These are phyloP conservation scores for Micractinium conductrix DNA, from an alignment of 139 green algal species.

Conservation along the genomic window DNA sequence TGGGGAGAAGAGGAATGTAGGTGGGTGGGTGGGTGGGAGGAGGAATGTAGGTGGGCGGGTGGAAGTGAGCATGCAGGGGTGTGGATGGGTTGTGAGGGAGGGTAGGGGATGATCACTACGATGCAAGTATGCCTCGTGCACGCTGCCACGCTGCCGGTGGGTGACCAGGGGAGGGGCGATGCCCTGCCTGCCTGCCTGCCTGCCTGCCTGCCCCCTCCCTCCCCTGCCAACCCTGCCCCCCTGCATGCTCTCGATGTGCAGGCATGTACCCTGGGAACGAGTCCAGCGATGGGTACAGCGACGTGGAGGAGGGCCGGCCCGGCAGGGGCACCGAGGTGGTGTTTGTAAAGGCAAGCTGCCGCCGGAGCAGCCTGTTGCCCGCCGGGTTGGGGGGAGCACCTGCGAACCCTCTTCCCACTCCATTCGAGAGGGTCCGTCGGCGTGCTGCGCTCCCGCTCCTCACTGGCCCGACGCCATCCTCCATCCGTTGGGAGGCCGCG, in stretches of 20 bases:
- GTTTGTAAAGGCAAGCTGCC: conserved; percentile 69
- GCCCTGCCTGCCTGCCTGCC: too few species aligned
- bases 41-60: background rate
- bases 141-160: background rate
- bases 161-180: background rate
- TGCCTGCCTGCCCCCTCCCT: background rate
- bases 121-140: background rate
- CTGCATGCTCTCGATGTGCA: background rate
- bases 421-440: background rate
- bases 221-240: background rate
- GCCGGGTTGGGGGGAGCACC: background rate
- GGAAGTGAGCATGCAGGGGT: too few species aligned
- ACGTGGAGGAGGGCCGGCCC: conserved; percentile 54
- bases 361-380: background rate
- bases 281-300: conserved; percentile 53
- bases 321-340: conserved; percentile 62
- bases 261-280: background rate
- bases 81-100: background rate
- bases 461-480: background rate
- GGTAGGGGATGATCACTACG: background rate
- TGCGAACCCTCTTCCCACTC: too few species aligned
- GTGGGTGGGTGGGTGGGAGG: background rate
- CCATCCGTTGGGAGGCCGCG: background rate
- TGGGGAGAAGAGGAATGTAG: background rate
- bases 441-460: background rate